These are phyloP conservation scores for Phytophthora palmivora DNA, from an alignment of 352 stramenopile species.

Conservation along the genomic window DNA sequence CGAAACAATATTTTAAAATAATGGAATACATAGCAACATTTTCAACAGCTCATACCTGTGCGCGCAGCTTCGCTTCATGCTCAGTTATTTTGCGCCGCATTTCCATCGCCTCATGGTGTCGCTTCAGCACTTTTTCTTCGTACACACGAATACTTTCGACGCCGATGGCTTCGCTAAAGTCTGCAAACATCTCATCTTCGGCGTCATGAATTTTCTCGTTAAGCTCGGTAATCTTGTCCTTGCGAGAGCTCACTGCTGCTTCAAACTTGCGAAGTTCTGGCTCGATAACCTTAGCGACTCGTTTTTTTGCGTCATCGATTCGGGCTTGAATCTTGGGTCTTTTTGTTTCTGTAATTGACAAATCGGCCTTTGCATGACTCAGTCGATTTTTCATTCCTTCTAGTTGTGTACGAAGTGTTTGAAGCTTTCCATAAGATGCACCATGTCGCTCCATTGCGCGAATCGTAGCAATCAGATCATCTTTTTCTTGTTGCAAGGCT, in stretches of 20 bases:
- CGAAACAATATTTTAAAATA: conserved; percentile 16
- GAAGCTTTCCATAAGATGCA: conserved; percentile 68
- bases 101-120: conserved; percentile 69
- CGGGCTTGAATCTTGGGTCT: conserved; percentile 70
- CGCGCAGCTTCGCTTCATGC: conserved; percentile 84
- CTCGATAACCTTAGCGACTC: conserved; percentile 56
- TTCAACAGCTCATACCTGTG: conserved; percentile 58
- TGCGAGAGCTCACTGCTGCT: conserved; percentile 54
- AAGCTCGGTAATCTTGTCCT: conserved; percentile 49
- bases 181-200: conserved; percentile 88
- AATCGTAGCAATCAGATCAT: conserved; percentile 79
- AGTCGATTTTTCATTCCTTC: conserved; percentile 80
- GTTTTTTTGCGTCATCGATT: conserved; percentile 60
- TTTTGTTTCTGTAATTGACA: conserved; percentile 75
- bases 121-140: conserved; percentile 93
- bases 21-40: neutral
- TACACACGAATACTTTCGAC: conserved; percentile 91
- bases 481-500: conserved; percentile 84
- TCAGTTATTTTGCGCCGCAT: conserved; percentile 77
- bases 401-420: conserved; percentile 71
- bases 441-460: conserved; percentile 70
- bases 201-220: conserved; percentile 73
- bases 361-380: conserved; percentile 76
- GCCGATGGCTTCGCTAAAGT: conserved; percentile 81
- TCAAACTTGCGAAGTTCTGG: conserved; percentile 75